Conservation (phyloP, 2,329 filamentous ascomycete species). For the Chaetomium globosum region DNA sequence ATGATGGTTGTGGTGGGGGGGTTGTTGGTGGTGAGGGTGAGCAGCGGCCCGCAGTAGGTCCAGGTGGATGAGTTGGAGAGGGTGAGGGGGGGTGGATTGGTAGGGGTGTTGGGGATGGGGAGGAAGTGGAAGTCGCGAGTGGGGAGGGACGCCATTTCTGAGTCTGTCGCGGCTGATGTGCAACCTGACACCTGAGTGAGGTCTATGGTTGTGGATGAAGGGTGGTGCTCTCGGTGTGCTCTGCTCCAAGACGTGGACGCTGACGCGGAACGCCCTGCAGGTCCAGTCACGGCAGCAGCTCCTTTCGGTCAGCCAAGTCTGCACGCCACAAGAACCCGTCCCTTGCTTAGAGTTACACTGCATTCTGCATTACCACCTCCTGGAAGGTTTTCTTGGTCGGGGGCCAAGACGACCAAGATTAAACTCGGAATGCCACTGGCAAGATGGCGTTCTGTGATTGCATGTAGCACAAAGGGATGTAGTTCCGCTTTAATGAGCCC, state of each 20-base stretch:
- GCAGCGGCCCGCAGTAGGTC: constrained; percentile 24
- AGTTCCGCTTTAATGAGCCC: too few species aligned
- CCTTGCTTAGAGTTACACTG: too few species aligned
- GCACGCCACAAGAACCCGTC: too few species aligned
- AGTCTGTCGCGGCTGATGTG: not conserved
- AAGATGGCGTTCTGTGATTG: too few species aligned
- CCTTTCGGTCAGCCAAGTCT: too few species aligned
- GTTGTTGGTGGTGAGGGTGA: not conserved
- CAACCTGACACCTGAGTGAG: not conserved
- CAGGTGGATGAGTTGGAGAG: constrained; percentile 7
- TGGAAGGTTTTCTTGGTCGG: too few species aligned
- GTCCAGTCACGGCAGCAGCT: too few species aligned
- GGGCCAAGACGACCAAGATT: too few species aligned
- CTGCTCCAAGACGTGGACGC: not conserved
- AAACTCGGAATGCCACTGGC: too few species aligned
- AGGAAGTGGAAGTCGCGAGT: constrained; percentile 13
- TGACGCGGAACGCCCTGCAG: too few species aligned
- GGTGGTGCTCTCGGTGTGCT: not conserved
- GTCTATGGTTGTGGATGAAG: not conserved
- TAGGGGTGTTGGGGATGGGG: constrained; percentile 8
- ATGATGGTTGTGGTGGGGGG: not conserved
- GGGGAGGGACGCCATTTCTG: constrained; percentile 14
- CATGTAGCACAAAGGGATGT: too few species aligned
- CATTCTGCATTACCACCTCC: too few species aligned
- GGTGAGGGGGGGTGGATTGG: constrained; percentile 1